phyloP scores from a whole-genome alignment of 2,329 filamentous ascomycete genomes.

The Hypoxylon rubiginosum region DNA sequence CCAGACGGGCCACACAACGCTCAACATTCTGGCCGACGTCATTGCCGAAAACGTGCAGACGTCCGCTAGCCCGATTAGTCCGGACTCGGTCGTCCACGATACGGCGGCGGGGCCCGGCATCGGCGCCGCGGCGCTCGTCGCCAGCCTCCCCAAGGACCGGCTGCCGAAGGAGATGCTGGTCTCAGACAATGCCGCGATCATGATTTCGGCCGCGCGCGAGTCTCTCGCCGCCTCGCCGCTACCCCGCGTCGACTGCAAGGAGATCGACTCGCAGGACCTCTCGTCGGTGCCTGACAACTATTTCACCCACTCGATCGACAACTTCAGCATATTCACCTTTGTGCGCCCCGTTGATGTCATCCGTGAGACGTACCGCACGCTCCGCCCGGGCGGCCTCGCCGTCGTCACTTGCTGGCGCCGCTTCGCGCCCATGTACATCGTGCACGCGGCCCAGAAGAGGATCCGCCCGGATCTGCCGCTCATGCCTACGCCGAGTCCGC shows the following conservation, averaged over 20 bases:
- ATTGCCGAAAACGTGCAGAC: slow-evolving; percentile 48
- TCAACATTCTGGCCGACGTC: slow-evolving; percentile 48
- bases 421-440: slow-evolving; percentile 45
- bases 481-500: slow-evolving; percentile 43
- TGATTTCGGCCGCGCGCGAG: slow-evolving; percentile 48
- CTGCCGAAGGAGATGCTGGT: slow-evolving; percentile 47
- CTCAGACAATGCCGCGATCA: slow-evolving; percentile 48
- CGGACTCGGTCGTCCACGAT: slow-evolving; percentile 50
- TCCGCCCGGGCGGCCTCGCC: slow-evolving; percentile 43
- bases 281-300: slow-evolving; percentile 42
- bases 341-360: slow-evolving; percentile 38
- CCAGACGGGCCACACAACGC: slow-evolving; percentile 49
- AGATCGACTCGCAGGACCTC: slow-evolving; percentile 47
- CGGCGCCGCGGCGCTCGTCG: slow-evolving; percentile 48
- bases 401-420: slow-evolving; percentile 47
- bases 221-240: slow-evolving; percentile 47
- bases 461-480: slow-evolving; percentile 46
- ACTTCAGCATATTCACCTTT: slow-evolving; percentile 50
- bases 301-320: slow-evolving; percentile 47
- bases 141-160: slow-evolving; percentile 44
- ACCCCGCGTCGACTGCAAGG: slow-evolving; percentile 45
- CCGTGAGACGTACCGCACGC: slow-evolving; percentile 45
- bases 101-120: slow-evolving; percentile 51
- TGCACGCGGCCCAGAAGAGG: slow-evolving; percentile 46
- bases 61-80: slow-evolving; percentile 43